These are phyloP conservation scores for Cladosporium oxysporum DNA, from an alignment of 2,329 filamentous ascomycete species.

Conservation along the genomic window DNA sequence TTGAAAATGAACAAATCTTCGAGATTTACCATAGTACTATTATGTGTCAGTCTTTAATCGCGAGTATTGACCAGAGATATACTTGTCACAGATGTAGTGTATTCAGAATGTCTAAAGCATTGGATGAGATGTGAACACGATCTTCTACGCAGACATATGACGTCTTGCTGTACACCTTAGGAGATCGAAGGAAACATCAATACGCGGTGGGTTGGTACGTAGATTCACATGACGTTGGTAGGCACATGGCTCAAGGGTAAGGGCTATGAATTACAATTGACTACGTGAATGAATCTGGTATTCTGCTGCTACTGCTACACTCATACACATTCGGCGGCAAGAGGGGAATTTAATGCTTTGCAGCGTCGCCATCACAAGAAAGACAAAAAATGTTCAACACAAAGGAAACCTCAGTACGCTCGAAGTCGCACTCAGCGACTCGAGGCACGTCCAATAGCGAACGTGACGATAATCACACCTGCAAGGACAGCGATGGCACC, in stretches of 20 bases:
- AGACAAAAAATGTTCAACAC: neutral
- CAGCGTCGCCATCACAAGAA: slow-evolving; percentile 7
- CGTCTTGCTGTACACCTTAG: neutral
- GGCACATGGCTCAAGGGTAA: neutral
- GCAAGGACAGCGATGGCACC: slow-evolving; percentile 95
- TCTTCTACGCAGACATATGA: neutral
- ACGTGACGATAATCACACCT: slow-evolving; percentile 90
- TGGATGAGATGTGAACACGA: no score
- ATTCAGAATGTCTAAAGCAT: neutral
- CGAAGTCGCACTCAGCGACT: slow-evolving; percentile 23
- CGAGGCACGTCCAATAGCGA: slow-evolving; percentile 62
- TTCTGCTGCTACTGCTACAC: slow-evolving; percentile 21
- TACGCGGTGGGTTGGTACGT: neutral
- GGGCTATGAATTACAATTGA: neutral
- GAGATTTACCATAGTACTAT: neutral
- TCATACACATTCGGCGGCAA: slow-evolving; percentile 10
- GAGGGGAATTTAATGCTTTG: slow-evolving; percentile 17
- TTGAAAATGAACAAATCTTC: neutral
- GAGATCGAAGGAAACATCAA: neutral
- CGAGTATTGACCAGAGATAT: neutral
- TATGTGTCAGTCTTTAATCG: neutral
- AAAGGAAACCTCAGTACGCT: neutral
- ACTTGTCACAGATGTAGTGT: neutral
- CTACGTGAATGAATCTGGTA: slow-evolving; percentile 7
- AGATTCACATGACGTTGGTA: neutral